A percentile compares a stretch with the other conserved stretches of the same genome.
These are phyloP conservation scores for Leccinum pellstonianum DNA, from an alignment of 768 basidiomycete genomes.

Conservation along the genomic window DNA sequence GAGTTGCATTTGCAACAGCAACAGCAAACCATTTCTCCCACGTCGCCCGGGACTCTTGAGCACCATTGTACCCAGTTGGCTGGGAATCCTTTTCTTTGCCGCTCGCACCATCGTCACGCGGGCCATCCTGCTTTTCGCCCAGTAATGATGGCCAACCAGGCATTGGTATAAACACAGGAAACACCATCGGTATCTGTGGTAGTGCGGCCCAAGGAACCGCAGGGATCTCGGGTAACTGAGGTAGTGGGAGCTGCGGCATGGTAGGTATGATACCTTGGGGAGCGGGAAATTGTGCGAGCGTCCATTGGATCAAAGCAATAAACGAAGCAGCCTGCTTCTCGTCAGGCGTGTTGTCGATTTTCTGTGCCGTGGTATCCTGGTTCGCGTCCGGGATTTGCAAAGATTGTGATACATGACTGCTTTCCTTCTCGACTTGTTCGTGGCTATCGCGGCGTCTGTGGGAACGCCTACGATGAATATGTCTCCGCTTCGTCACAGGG, in stretches of 20 bases:
- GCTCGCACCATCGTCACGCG: constrained; percentile 26
- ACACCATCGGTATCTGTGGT: constrained; percentile 72
- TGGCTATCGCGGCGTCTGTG: constrained; percentile 17
- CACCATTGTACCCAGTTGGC: constrained; percentile 42
- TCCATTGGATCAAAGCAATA: constrained; percentile 74
- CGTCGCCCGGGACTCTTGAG: constrained; percentile 63
- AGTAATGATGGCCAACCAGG: constrained; percentile 66
- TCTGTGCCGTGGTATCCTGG: constrained; percentile 25
- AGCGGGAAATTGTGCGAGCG: constrained; percentile 58
- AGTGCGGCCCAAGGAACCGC: constrained; percentile 59
- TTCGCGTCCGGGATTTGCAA: constrained; percentile 4
- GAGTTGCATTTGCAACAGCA: constrained; percentile 48
- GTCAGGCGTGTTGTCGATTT: constrained; percentile 21
- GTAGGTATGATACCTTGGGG: constrained; percentile 57
- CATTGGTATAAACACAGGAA: constrained; percentile 74
- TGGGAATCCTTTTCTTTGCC: constrained; percentile 35
- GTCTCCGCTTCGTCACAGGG: constrained; percentile 28
- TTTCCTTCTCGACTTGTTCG: constrained; percentile 12
- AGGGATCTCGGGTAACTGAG: constrained; percentile 68
- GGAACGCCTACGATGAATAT: constrained; percentile 35
- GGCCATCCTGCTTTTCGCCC: constrained; percentile 44
- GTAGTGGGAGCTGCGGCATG: constrained; percentile 47
- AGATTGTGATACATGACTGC: background rate
- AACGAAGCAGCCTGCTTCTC: constrained; percentile 48
- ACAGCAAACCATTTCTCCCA: constrained; percentile 78